Evolutionary conservation across 192 early-diverging fungal species (phyloP).

Genomic region (Spinellus fusiger): DNA sequence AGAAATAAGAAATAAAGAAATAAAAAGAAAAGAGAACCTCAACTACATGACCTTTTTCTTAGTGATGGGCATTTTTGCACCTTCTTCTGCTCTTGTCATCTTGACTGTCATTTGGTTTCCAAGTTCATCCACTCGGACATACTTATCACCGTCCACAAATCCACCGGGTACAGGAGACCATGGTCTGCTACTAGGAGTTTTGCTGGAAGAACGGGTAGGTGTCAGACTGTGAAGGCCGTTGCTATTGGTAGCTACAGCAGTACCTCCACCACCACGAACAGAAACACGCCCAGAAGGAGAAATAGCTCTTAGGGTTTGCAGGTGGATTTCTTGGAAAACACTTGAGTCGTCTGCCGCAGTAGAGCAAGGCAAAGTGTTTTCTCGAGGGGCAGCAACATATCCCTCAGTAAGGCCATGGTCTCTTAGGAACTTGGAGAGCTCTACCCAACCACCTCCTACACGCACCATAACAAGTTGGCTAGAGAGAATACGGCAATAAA

Average conservation of each 20-base stretch:
- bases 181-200: slow-evolving; percentile 12
- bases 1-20: too few species aligned
- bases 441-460: slow-evolving; percentile 62
- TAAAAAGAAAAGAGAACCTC: too few species aligned
- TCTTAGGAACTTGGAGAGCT: slow-evolving; percentile 43
- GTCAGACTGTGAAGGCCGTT: not conserved
- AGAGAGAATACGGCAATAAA: slow-evolving; percentile 55
- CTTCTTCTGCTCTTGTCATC: slow-evolving; percentile 30
- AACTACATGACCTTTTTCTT: too few species aligned
- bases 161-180: slow-evolving; percentile 12
- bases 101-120: slow-evolving; percentile 24
- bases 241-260: not conserved
- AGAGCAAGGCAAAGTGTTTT: not conserved
- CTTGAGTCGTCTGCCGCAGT: not conserved
- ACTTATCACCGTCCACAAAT: slow-evolving; percentile 27
- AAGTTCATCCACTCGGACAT: slow-evolving; percentile 24
- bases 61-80: slow-evolving; percentile 13
- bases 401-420: slow-evolving; percentile 26
- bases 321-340: slow-evolving; percentile 7
- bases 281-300: slow-evolving; percentile 21
- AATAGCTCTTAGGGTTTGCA: slow-evolving; percentile 11
- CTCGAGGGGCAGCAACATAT: not conserved
- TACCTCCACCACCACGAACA: slow-evolving; percentile 15
- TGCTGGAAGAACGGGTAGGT: slow-evolving; percentile 8
- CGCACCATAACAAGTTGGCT: slow-evolving; percentile 61